phyloP scores from a whole-genome alignment of 176 grass and related monocot genomes.

The Phyllostachys edulis region DNA sequence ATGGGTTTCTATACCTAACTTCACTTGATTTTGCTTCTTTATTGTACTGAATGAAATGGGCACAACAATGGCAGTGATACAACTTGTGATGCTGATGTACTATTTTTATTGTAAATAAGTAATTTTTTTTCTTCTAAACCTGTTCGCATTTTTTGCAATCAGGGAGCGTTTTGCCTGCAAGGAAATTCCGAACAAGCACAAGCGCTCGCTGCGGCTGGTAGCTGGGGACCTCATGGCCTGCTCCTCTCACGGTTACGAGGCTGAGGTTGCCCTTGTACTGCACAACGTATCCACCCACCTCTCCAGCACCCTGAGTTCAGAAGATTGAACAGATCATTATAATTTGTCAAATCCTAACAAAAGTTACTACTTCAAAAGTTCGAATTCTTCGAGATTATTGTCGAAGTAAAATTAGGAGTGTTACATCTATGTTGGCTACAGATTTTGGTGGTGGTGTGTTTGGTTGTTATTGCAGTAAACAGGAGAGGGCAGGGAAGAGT shows the following conservation, averaged over 20 bases:
- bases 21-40: conserved; percentile 15
- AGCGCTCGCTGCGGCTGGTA: conserved; percentile 63
- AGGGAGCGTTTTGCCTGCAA: conserved; percentile 51
- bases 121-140: not conserved
- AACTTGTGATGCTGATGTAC: not conserved
- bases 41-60: not conserved
- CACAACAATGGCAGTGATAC: not conserved
- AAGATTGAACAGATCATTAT: conserved; percentile 5
- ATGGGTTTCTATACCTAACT: conserved; percentile 20
- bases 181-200: conserved; percentile 55
- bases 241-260: conserved; percentile 84
- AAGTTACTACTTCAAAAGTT: not conserved
- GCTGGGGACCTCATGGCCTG: conserved; percentile 81
- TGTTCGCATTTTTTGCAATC: conserved; percentile 25
- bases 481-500: not conserved
- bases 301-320: conserved; percentile 41
- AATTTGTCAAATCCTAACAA: not conserved
- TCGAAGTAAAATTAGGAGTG: not conserved
- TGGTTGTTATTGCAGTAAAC: not conserved
- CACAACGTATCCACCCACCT: conserved; percentile 70
- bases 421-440: not conserved
- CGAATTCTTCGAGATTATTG: not conserved
- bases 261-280: conserved; percentile 66
- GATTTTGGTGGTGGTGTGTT: not conserved
- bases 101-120: not conserved